These are phyloP conservation scores for Botrytis galanthina DNA, from an alignment of 2,329 filamentous ascomycete genomes.

Conservation along the genomic window DNA sequence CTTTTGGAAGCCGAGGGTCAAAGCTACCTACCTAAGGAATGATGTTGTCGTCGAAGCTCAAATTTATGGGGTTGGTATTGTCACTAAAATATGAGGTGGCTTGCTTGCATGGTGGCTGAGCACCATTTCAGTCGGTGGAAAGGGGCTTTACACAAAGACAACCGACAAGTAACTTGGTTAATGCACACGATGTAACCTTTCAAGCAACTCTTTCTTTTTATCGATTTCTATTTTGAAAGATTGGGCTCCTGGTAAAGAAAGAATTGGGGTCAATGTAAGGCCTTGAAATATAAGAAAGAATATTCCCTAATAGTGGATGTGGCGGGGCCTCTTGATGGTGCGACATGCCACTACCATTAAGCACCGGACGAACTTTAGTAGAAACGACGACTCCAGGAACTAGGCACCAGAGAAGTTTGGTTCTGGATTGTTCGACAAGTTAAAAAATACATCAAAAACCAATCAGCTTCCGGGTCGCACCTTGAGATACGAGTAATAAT, in stretches of 20 bases:
- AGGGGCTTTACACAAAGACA: background rate
- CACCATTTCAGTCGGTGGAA: background rate
- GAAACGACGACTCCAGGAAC: background rate
- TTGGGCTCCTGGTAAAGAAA: background rate
- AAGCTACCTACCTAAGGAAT: background rate
- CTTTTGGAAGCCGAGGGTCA: background rate
- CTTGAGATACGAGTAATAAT: background rate
- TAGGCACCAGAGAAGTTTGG: background rate
- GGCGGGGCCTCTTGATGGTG: background rate
- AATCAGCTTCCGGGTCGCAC: background rate
- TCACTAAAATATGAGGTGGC: background rate
- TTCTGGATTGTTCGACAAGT: slow-evolving; percentile 1
- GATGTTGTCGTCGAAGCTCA: background rate
- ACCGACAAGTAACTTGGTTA: background rate
- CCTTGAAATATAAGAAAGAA: background rate
- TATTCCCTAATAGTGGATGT: background rate
- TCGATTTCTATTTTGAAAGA: background rate
- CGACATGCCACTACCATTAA: background rate
- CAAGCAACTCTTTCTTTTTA: background rate
- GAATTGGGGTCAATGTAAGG: background rate
- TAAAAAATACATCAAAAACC: background rate
- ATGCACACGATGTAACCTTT: background rate
- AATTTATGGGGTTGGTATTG: background rate
- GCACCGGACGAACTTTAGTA: background rate
- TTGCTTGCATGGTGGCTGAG: background rate